Percentiles rank a stretch among this genome's conserved stretches.
phyloP scores from a whole-genome alignment of 345 rosid genomes.

The Eutrema japonicum region DNA sequence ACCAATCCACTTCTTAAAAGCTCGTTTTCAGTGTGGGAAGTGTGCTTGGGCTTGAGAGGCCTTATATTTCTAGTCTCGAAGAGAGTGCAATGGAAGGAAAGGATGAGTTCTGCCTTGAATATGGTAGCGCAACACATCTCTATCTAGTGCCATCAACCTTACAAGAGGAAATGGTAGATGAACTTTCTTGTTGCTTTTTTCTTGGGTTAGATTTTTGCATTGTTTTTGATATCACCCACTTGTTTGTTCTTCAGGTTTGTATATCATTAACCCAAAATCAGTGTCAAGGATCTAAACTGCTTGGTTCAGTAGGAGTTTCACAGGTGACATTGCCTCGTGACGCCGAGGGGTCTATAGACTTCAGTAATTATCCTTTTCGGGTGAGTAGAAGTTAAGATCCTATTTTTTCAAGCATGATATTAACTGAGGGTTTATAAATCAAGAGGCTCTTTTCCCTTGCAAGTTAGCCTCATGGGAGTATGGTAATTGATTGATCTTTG shows the following conservation, averaged over 20 bases:
- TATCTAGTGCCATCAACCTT: slow-evolving; percentile 77
- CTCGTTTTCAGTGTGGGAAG: slow-evolving; percentile 73
- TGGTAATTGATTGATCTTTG: background rate
- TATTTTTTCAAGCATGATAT: slow-evolving; percentile 15
- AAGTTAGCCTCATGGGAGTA: slow-evolving; percentile 19
- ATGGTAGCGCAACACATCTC: slow-evolving; percentile 91
- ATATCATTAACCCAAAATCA: slow-evolving; percentile 68
- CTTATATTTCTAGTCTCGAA: slow-evolving; percentile 67
- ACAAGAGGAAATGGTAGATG: slow-evolving; percentile 77
- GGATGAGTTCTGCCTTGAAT: slow-evolving; percentile 79
- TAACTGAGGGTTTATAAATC: slow-evolving; percentile 11
- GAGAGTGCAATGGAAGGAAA: slow-evolving; percentile 60
- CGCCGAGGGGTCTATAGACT: slow-evolving; percentile 83
- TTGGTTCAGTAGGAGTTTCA: slow-evolving; percentile 62
- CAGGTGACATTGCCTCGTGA: slow-evolving; percentile 89
- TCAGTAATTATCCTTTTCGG: slow-evolving; percentile 80
- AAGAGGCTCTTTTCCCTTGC: slow-evolving; percentile 13
- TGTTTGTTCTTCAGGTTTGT: slow-evolving; percentile 60
- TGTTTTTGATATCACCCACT: slow-evolving; percentile 32
- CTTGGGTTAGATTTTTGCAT: background rate
- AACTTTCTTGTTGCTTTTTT: background rate
- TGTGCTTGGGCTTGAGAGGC: slow-evolving; percentile 85
- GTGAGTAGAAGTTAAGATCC: slow-evolving; percentile 54
- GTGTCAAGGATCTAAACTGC: slow-evolving; percentile 66
- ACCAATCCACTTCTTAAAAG: slow-evolving; percentile 26